Evolutionary conservation across 495 filamentous ascomycete genomes (phyloP).

Genomic region (Podospora anserina): DNA sequence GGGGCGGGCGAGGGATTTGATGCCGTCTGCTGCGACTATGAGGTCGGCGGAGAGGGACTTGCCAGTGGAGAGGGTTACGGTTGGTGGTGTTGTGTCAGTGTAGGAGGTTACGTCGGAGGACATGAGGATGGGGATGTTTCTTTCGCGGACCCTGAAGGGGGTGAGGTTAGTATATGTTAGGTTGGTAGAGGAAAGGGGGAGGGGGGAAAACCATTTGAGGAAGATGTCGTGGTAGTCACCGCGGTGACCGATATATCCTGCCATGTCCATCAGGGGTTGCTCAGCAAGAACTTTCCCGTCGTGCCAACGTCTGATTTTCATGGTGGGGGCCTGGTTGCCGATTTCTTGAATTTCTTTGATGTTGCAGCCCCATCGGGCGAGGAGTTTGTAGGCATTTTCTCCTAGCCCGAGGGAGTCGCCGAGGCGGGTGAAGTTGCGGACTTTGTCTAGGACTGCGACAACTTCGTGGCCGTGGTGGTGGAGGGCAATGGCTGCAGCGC

Average conservation of each 20-base stretch:
- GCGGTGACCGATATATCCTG: constrained; percentile 52
- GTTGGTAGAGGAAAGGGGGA: background rate
- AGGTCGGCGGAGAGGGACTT: constrained; percentile 31
- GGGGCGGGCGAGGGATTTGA: constrained; percentile 45
- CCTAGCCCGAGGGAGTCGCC: constrained; percentile 52
- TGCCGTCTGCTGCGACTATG: constrained; percentile 42
- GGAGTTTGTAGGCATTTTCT: constrained; percentile 51
- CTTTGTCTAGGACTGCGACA: constrained; percentile 46
- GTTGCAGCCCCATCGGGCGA: constrained; percentile 47
- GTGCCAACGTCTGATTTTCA: constrained; percentile 52
- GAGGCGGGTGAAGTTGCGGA: constrained; percentile 47
- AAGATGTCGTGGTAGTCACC: constrained; percentile 54
- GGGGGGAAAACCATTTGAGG: constrained; percentile 35
- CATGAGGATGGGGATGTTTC: constrained; percentile 50
- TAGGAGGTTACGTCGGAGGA: constrained; percentile 46
- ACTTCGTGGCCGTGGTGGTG: constrained; percentile 52
- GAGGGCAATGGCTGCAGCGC: constrained; percentile 50
- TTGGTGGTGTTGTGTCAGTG: constrained; percentile 36
- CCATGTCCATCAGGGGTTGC: constrained; percentile 58
- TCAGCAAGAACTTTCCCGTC: constrained; percentile 52
- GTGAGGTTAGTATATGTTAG: background rate
- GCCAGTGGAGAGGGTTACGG: constrained; percentile 24
- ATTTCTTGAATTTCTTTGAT: constrained; percentile 43
- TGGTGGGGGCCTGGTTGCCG: constrained; percentile 52
- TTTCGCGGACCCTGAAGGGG: constrained; percentile 34